Percentiles rank a stretch among this genome's conserved stretches.
Conservation (phyloP, 257 asterid genomes). For the Nicotiana attenuata region DNA sequence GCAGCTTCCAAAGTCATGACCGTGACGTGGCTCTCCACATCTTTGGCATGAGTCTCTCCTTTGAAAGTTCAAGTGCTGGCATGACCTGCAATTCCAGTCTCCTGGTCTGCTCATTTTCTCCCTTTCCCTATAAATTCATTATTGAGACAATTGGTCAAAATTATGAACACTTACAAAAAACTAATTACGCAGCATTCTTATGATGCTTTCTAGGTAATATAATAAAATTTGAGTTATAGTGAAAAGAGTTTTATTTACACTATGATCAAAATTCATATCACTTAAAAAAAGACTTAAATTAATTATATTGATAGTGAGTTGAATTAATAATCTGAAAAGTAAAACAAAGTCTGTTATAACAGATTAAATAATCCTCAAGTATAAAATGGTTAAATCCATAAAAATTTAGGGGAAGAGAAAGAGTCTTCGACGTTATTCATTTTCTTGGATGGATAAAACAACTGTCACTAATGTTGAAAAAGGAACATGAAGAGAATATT, state of each 20-base stretch:
- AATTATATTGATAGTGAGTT: too few relatives aligned
- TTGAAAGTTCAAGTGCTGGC: constrained; percentile 95
- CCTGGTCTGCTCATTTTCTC: constrained; percentile 84
- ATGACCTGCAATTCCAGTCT: constrained; percentile 97
- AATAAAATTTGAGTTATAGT: too few relatives aligned
- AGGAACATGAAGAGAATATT: background rate
- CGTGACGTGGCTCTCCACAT: constrained; percentile 84
- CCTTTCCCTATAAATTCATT: background rate
- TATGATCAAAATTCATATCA: background rate
- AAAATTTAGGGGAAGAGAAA: background rate
- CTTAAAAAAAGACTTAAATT: too few relatives aligned
- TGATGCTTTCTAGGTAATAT: background rate
- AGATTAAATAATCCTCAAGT: too few relatives aligned
- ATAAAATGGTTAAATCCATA: too few relatives aligned
- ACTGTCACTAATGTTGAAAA: background rate
- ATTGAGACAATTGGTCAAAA: background rate
- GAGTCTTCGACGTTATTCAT: background rate
- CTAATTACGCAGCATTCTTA: background rate
- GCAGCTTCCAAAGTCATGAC: constrained; percentile 36
- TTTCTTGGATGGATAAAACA: background rate
- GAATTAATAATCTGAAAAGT: too few relatives aligned
- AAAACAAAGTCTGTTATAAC: too few relatives aligned
- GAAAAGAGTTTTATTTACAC: background rate
- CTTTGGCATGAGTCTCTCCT: constrained; percentile 93
- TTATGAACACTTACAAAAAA: background rate